A percentile compares a stretch with the other conserved stretches of the same genome.
phyloP scores from a whole-genome alignment of 495 filamentous ascomycete species.

The Letharia lupina region DNA sequence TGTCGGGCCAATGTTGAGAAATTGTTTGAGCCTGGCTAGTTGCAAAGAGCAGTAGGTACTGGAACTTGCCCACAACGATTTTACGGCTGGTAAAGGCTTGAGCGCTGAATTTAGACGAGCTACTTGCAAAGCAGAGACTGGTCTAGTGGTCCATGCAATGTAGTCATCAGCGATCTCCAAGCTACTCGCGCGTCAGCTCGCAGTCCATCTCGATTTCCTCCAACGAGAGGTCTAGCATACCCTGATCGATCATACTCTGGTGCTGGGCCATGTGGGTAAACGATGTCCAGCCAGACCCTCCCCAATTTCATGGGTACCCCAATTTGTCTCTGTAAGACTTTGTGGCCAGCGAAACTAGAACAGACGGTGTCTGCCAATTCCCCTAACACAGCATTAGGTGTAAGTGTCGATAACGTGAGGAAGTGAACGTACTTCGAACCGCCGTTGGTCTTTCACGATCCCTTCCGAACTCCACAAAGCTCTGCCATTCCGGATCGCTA shows the following conservation, averaged over 20 bases:
- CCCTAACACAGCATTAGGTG: constrained; percentile 32
- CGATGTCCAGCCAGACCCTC: constrained; percentile 51
- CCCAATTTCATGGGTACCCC: constrained; percentile 43
- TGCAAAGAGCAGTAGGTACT: constrained; percentile 26
- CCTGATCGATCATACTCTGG: constrained; percentile 52
- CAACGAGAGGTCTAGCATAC: constrained; percentile 30
- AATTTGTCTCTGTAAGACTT: constrained; percentile 33
- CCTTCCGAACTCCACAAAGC: constrained; percentile 50
- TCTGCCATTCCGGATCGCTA: constrained; percentile 62
- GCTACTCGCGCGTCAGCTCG: constrained; percentile 28
- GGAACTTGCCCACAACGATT: constrained; percentile 32
- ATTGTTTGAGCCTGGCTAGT: constrained; percentile 25
- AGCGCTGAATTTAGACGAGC: constrained; percentile 33
- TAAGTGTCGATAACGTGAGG: background rate
- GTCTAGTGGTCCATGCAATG: constrained; percentile 43
- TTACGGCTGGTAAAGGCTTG: constrained; percentile 34
- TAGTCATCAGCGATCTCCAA: constrained; percentile 47
- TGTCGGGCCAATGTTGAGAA: constrained; percentile 16
- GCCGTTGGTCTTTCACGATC: constrained; percentile 40
- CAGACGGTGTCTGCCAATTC: constrained; percentile 44
- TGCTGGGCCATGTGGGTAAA: constrained; percentile 51
- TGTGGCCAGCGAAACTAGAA: constrained; percentile 28
- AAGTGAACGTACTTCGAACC: constrained; percentile 42
- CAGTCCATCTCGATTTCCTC: background rate
- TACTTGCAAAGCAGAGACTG: constrained; percentile 35